phyloP scores from a whole-genome alignment of 176 grass and related monocot species.

The Carex scoparia region DNA sequence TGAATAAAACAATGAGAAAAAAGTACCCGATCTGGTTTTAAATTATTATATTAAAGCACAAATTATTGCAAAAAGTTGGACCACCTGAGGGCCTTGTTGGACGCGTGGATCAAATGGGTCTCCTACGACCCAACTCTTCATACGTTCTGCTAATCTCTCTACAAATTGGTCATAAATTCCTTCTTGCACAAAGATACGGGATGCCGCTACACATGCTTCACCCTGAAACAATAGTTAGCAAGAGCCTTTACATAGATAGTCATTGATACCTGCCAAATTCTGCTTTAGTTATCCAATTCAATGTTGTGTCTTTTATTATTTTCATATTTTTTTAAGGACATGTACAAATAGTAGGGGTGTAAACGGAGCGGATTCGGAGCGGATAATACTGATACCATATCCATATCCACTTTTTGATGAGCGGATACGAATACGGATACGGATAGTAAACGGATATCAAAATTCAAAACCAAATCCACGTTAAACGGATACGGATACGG shows the following conservation, averaged over 20 bases:
- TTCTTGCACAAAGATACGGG: constrained; percentile 47
- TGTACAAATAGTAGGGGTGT: neutral
- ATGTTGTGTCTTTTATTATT: neutral
- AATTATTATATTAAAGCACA: neutral
- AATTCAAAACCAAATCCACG: no score
- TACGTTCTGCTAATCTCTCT: constrained; percentile 28
- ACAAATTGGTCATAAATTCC: constrained; percentile 45
- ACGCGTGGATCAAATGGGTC: constrained; percentile 39
- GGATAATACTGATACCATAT: no score
- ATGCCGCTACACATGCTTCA: constrained; percentile 33
- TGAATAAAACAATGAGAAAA: constrained; percentile 7
- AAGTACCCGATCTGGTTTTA: neutral
- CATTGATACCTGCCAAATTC: neutral
- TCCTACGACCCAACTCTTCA: constrained; percentile 37
- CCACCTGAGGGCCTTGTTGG: constrained; percentile 53
- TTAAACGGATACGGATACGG: no score
- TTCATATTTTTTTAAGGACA: neutral
- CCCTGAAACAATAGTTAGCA: constrained; percentile 27
- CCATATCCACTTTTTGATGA: no score
- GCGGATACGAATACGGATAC: no score
- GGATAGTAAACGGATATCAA: no score
- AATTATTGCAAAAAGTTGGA: neutral
- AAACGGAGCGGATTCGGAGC: no score
- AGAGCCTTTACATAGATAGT: neutral
- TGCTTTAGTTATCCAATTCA: neutral